Base-by-base conservation (phyloP, 164 flowering plant species). In the Echeveria elegans region DNA sequence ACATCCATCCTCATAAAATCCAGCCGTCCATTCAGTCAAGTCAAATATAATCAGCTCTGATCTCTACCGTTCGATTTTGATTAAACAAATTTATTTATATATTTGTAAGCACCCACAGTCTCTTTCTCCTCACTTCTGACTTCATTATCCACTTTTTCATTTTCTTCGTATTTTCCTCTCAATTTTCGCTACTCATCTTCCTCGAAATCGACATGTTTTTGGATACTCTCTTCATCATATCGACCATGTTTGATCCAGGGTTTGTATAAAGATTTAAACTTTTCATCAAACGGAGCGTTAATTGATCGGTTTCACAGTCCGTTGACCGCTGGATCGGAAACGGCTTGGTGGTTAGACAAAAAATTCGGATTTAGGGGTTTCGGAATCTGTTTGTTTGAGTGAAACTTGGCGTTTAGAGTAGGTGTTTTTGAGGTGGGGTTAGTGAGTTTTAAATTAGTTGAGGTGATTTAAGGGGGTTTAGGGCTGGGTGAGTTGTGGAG, bases 401-500 rank as follows among this genome's bases (percentile, higher is more conserved):
- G 26, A 50, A 52, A 21, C 23, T 52, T 1, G 32, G 61, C 28
- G 61, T 26, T 53, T 56, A 29, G 5, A 10, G 30, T 4, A 14
- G 61, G 18, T 26, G 61, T 53, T 23, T 29, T 26, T 53, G 34
- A 26, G n/a, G 32, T 2, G 19, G 18, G 60, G 1, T 29, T 52
- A 2, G 53, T 19, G 53, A 19, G n/a, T n/a, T n/a, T n/a, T n/a
- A n/a, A n/a, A n/a, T n/a, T n/a, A n/a, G n/a, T n/a, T n/a, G n/a
- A 48, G 23, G 12, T 28, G 61, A 56, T 56, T 56, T 32, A 10
- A 28, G 8, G 16, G 61, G 61, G 61, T 56, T 56, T 56, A 56
- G 61, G 61, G 30, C 61, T 56, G 61, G 61, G 61, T 32, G 34
- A 21, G 8, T 9, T 56, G 61, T 28, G 61, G 61, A 56, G 61